Conservation (phyloP, 2,329 filamentous ascomycete species). For the Raffaelea ambrosiae region DNA sequence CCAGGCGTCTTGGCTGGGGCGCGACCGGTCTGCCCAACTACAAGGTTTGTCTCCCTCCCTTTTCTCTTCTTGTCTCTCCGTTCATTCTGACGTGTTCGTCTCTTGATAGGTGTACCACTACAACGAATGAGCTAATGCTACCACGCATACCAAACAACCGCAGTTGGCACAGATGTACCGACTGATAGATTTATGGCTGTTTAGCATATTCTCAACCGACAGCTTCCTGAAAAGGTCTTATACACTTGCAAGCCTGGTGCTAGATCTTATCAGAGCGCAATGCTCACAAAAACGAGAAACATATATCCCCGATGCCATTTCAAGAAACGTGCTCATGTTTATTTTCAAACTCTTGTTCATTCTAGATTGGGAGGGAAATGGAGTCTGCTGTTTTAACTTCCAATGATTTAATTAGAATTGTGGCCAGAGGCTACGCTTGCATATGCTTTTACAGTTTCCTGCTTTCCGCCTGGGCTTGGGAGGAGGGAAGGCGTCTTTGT, state of each 20-base stretch:
- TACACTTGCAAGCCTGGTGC: too few species aligned
- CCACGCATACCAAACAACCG: too few species aligned
- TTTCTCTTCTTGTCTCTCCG: slow-evolving; percentile 2
- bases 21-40: slow-evolving; percentile 92
- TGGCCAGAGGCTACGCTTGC: neutral
- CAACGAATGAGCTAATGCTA: slow-evolving; percentile 67
- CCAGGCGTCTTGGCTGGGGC: slow-evolving; percentile 75
- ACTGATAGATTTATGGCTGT: too few species aligned
- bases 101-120: slow-evolving; percentile 69
- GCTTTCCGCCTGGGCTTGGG: slow-evolving; percentile 7
- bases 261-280: too few species aligned
- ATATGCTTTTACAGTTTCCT: neutral
- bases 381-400: too few species aligned
- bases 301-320: too few species aligned
- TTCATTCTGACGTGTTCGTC: neutral
- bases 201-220: too few species aligned
- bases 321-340: too few species aligned
- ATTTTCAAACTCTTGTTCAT: neutral
- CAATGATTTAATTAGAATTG: neutral
- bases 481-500: slow-evolving; percentile 11
- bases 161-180: too few species aligned
- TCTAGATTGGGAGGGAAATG: too few species aligned
- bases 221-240: too few species aligned
- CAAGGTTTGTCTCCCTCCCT: slow-evolving; percentile 53
- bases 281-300: too few species aligned